Evolutionary conservation across 495 filamentous ascomycete species (phyloP).

Genomic region (Aspergillus sclerotioniger): DNA sequence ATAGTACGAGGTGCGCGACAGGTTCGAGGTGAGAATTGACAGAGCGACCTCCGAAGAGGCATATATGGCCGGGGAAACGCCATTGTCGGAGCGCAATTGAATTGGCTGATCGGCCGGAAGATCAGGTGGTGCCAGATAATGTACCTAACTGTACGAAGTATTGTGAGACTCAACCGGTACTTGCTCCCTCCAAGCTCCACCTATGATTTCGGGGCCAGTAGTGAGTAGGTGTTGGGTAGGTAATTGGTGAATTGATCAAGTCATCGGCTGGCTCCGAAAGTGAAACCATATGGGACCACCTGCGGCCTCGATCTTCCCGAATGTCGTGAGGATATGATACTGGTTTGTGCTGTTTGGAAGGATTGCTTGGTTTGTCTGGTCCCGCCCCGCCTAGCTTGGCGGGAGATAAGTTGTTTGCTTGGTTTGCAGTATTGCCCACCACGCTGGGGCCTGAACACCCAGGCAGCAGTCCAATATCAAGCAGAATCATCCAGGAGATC

Average conservation of each 20-base stretch:
- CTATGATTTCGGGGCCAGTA: background rate
- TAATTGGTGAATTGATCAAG: background rate
- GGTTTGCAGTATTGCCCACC: background rate
- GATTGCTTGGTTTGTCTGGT: background rate
- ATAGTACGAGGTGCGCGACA: constrained; percentile 24
- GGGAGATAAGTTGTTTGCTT: constrained; percentile 18
- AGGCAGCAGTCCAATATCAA: background rate
- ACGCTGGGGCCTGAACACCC: background rate
- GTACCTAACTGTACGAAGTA: background rate
- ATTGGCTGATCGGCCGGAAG: constrained; percentile 17
- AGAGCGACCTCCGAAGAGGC: constrained; percentile 39
- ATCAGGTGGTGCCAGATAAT: constrained; percentile 18
- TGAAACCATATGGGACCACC: constrained; percentile 23
- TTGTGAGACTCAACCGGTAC: background rate
- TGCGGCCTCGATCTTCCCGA: constrained; percentile 7
- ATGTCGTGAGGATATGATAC: constrained; percentile 5
- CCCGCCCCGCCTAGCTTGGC: constrained; percentile 6
- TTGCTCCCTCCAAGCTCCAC: background rate
- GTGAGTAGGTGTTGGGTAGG: background rate
- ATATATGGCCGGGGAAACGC: constrained; percentile 35
- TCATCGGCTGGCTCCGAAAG: constrained; percentile 5
- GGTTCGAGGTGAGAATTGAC: constrained; percentile 25
- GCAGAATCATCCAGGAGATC: too few species aligned
- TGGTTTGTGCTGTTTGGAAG: constrained; percentile 32
- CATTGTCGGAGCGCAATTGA: constrained; percentile 25